These are phyloP conservation scores for Xylaria sp. DNA, from an alignment of 2,329 filamentous ascomycete species.

Conservation along the genomic window DNA sequence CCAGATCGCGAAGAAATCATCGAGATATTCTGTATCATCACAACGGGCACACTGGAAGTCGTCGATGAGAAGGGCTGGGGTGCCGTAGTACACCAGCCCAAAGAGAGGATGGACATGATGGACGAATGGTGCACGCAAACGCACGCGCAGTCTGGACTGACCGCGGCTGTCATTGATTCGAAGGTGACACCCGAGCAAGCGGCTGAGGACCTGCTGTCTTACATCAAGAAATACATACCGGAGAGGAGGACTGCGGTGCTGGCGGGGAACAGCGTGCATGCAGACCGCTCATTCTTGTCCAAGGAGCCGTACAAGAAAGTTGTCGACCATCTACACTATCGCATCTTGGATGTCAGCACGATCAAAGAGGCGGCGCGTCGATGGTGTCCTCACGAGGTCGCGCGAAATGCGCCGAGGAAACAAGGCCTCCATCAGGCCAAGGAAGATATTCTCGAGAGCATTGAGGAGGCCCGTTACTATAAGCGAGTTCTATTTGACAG, in stretches of 20 bases:
- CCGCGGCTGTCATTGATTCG: constrained; percentile 74
- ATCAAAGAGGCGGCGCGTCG: constrained; percentile 88
- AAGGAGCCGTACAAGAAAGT: constrained; percentile 75
- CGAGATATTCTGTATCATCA: constrained; percentile 91
- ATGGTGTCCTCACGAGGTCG: constrained; percentile 71
- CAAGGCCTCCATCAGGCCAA: constrained; percentile 79
- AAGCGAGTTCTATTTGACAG: constrained; percentile 67
- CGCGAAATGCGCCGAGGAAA: constrained; percentile 72
- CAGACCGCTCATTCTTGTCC: constrained; percentile 81
- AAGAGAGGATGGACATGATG: constrained; percentile 76
- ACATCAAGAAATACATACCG: constrained; percentile 76
- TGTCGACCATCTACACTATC: constrained; percentile 81
- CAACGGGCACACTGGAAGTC: constrained; percentile 76
- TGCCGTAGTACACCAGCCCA: constrained; percentile 74
- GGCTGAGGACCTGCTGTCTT: constrained; percentile 73
- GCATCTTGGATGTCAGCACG: constrained; percentile 88
- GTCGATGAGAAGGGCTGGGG: constrained; percentile 82
- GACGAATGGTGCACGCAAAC: constrained; percentile 86
- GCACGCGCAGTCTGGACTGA: constrained; percentile 82
- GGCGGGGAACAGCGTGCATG: constrained; percentile 92
- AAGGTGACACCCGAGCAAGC: constrained; percentile 74
- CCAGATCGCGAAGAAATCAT: constrained; percentile 81
- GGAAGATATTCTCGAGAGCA: constrained; percentile 93
- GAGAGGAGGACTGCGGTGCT: constrained; percentile 69
- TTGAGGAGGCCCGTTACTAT: constrained; percentile 88